phyloP scores from a whole-genome alignment of 176 grass and related monocot species.

The Canna indica region DNA sequence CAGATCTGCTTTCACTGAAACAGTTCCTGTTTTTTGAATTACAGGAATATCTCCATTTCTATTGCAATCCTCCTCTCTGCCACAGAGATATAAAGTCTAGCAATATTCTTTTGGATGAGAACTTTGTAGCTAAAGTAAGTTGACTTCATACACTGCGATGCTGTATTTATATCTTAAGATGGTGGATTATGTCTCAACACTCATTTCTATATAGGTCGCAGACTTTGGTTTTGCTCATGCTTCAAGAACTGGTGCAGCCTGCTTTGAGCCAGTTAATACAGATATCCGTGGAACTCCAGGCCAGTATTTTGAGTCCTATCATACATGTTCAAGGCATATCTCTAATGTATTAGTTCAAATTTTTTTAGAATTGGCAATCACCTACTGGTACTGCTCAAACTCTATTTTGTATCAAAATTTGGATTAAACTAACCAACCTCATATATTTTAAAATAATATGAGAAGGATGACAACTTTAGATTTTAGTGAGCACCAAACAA shows the following conservation, averaged over 20 bases:
- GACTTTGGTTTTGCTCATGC: constrained; percentile 97
- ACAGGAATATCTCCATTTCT: constrained; percentile 99
- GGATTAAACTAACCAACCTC: not conserved
- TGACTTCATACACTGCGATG: not conserved
- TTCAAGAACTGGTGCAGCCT: constrained; percentile 77
- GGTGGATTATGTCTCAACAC: not conserved
- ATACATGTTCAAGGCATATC: not conserved
- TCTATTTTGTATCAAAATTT: not conserved
- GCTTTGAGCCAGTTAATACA: constrained; percentile 87
- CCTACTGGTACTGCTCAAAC: too few species aligned
- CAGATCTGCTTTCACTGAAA: not conserved
- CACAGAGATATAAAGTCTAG: constrained; percentile 94
- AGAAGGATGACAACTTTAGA: not conserved
- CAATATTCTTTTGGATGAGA: constrained; percentile 94
- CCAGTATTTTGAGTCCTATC: constrained; percentile 10
- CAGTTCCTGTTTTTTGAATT: constrained; percentile 4
- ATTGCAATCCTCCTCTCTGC: constrained; percentile 91
- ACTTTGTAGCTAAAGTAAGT: constrained; percentile 84
- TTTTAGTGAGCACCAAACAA: not conserved
- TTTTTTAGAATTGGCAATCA: not conserved
- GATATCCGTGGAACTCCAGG: constrained; percentile 96
- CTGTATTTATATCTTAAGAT: not conserved
- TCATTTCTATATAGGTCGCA: constrained; percentile 47
- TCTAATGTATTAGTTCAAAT: not conserved
- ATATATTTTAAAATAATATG: not conserved